phyloP scores from a whole-genome alignment of 169 alveolate species.

The Eimeria falciformis region DNA sequence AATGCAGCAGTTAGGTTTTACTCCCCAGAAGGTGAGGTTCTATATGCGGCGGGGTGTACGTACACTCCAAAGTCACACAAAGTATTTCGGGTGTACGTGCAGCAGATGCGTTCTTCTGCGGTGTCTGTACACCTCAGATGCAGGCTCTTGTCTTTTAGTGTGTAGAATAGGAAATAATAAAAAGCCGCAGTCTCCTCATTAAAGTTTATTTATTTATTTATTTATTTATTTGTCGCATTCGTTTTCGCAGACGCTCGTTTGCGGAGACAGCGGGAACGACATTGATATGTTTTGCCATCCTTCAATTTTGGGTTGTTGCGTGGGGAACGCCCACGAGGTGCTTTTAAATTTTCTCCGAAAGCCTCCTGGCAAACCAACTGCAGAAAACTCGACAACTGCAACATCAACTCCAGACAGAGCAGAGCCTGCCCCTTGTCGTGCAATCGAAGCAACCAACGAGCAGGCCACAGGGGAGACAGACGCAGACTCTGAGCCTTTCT shows the following conservation, averaged over 20 bases:
- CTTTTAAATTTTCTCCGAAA: slow-evolving; percentile 59
- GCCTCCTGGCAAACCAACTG: not conserved
- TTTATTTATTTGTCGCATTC: no score
- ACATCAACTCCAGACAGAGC: not conserved
- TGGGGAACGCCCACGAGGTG: slow-evolving; percentile 80
- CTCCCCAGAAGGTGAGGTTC: slow-evolving; percentile 72
- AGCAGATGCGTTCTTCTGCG: no score
- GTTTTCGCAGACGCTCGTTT: slow-evolving; percentile 69
- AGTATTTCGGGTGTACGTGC: no score
- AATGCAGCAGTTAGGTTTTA: slow-evolving; percentile 73
- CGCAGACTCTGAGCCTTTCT: not conserved
- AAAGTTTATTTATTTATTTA: no score
- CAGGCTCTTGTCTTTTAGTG: no score
- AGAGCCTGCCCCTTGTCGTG: no score
- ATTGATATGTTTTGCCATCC: slow-evolving; percentile 78
- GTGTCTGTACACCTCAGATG: no score
- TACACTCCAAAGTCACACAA: no score
- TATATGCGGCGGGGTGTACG: no score
- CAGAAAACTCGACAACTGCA: not conserved
- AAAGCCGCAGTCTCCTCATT: no score
- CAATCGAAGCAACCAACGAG: not conserved
- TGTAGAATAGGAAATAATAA: not conserved
- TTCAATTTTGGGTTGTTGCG: slow-evolving; percentile 76
- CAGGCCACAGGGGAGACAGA: not conserved
- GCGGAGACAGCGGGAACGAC: slow-evolving; percentile 83